A percentile compares a stretch with the other conserved stretches of the same genome.
Evolutionary conservation across 306 rosid genomes (phyloP).

Genomic region (Chamaecrista fasciculata): DNA sequence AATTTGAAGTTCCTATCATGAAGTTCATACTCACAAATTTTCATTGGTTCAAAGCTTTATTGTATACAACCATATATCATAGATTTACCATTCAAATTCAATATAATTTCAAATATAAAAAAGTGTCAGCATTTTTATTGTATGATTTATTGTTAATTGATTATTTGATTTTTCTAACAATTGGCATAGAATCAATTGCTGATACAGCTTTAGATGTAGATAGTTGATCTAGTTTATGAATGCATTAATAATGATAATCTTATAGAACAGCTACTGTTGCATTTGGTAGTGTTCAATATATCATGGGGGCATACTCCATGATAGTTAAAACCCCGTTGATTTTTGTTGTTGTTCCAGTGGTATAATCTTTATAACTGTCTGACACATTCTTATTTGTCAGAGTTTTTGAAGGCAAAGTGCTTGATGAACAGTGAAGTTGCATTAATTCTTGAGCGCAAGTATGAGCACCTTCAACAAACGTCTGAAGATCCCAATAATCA

Average conservation of each 20-base stretch:
- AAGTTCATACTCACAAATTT: not conserved
- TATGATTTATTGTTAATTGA: not conserved
- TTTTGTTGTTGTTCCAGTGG: slow-evolving; percentile 3
- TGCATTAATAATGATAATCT: too few species aligned
- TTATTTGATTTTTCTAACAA: not conserved
- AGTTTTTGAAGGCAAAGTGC: slow-evolving; percentile 94
- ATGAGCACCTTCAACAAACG: slow-evolving; percentile 92
- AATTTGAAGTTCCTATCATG: too few species aligned
- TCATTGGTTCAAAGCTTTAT: not conserved
- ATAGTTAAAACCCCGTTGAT: not conserved
- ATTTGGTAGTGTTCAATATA: too few species aligned
- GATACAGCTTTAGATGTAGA: too few species aligned
- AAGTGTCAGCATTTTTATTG: not conserved
- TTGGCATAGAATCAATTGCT: not conserved
- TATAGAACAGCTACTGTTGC: too few species aligned
- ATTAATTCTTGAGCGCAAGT: slow-evolving; percentile 92
- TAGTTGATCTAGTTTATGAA: too few species aligned
- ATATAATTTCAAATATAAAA: not conserved
- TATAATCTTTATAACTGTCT: not conserved
- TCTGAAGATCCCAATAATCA: slow-evolving; percentile 91
- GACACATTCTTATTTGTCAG: slow-evolving; percentile 37
- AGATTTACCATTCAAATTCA: not conserved
- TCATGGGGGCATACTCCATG: not conserved
- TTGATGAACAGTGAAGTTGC: slow-evolving; percentile 95
- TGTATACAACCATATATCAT: not conserved